These are phyloP conservation scores for Metarhizium guizhouense DNA, from an alignment of 2,329 filamentous ascomycete genomes.

Conservation along the genomic window DNA sequence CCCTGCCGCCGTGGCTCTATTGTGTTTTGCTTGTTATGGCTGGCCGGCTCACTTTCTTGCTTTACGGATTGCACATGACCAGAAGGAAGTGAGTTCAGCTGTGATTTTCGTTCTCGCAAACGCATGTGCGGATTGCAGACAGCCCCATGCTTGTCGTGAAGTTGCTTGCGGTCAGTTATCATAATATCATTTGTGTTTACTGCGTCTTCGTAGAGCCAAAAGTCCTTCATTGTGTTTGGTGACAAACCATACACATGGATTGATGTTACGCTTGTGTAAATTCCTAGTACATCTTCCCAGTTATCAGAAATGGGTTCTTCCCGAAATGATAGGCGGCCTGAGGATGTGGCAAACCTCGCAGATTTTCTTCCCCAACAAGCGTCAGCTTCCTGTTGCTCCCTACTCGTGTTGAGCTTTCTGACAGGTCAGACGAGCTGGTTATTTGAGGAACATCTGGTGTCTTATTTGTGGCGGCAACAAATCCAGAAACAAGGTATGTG, in stretches of 20 bases:
- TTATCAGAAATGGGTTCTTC: constrained; percentile 3
- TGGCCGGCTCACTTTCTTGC: neutral
- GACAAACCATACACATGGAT: constrained; percentile 79
- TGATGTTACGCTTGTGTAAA: constrained; percentile 64
- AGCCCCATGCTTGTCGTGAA: neutral
- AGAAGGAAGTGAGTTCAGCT: neutral
- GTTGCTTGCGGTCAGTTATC: neutral
- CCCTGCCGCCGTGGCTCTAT: constrained; percentile 14
- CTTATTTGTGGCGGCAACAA: constrained; percentile 10
- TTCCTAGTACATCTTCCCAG: constrained; percentile 50
- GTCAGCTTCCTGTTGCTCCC: constrained; percentile 38
- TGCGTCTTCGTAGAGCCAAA: neutral
- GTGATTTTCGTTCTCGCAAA: constrained; percentile 5
- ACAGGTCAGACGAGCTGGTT: constrained; percentile 42
- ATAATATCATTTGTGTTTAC: constrained; percentile 7
- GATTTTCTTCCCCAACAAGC: constrained; percentile 61
- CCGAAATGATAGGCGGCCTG: neutral
- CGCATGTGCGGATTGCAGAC: constrained; percentile 3
- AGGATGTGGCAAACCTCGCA: constrained; percentile 46
- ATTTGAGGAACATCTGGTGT: constrained; percentile 47
- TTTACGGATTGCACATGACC: neutral
- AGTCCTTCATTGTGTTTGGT: neutral
- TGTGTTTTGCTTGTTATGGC: constrained; percentile 23
- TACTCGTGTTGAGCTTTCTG: neutral
- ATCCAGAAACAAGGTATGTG: constrained; percentile 81